These are phyloP conservation scores for Edaphochlamys debaryana DNA, from an alignment of 139 green algal genomes.

Conservation along the genomic window DNA sequence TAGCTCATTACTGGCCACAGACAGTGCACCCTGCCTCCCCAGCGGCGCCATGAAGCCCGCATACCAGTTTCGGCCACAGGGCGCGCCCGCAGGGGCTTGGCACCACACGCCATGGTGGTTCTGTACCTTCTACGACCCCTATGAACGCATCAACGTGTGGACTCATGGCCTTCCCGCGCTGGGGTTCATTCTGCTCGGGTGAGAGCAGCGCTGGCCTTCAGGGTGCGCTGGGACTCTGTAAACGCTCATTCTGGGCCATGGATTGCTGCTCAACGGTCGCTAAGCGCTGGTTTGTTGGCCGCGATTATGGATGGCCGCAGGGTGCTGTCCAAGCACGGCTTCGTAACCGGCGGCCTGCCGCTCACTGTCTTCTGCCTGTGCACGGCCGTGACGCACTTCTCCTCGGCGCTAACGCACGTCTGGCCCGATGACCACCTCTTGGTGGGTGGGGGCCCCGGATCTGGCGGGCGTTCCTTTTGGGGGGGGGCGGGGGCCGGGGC, in stretches of 20 bases:
- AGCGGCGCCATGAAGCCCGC: too few species aligned
- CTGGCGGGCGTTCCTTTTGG: too few species aligned
- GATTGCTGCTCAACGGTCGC: too few species aligned
- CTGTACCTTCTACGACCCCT: conserved; percentile 78
- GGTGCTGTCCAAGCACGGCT: conserved; percentile 25
- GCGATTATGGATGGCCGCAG: too few species aligned
- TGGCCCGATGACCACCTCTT: conserved; percentile 78
- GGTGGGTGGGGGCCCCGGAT: too few species aligned
- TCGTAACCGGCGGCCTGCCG: conserved; percentile 40
- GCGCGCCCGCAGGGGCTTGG: conserved; percentile 60
- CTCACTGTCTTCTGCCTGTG: conserved; percentile 78
- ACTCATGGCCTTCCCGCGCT: conserved; percentile 75
- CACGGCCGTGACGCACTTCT: conserved; percentile 74
- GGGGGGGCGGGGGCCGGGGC: too few species aligned
- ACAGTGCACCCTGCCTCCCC: too few species aligned
- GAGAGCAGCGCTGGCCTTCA: neutral
- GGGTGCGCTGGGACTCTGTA: too few species aligned
- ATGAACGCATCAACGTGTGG: conserved; percentile 91
- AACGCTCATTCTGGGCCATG: too few species aligned
- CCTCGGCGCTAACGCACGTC: conserved; percentile 81
- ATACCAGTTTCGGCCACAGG: conserved; percentile 52
- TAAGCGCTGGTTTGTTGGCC: too few species aligned
- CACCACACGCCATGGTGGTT: conserved; percentile 70
- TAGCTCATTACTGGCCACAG: too few species aligned
- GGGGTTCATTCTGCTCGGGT: conserved; percentile 70